Evolutionary conservation across 176 grass and related monocot genomes (phyloP).

Genomic region (Miscanthus lutarioriparius): DNA sequence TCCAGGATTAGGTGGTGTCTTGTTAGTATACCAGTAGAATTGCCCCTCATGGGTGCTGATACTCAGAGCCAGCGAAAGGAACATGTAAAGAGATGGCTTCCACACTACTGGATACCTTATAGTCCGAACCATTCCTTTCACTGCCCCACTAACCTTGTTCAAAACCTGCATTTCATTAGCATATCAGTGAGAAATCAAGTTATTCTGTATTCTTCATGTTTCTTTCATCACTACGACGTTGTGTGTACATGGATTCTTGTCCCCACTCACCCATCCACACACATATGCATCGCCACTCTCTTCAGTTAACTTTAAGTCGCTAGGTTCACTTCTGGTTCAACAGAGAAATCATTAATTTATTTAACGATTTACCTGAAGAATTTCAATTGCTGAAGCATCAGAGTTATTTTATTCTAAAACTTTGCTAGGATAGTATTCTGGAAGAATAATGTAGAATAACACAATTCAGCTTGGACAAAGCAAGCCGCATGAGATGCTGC

Average conservation of each 20-base stretch:
- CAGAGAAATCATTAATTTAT: not conserved
- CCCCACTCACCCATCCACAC: not conserved
- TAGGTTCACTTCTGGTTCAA: slow-evolving; percentile 8
- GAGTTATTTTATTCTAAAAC: slow-evolving; percentile 24
- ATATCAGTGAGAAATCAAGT: slow-evolving; percentile 22
- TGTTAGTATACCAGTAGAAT: slow-evolving; percentile 91
- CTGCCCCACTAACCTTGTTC: slow-evolving; percentile 50
- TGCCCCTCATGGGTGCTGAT: slow-evolving; percentile 91
- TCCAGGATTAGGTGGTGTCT: slow-evolving; percentile 67
- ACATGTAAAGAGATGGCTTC: slow-evolving; percentile 93
- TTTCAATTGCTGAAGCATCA: slow-evolving; percentile 16
- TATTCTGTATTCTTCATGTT: not conserved
- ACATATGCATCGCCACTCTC: not conserved
- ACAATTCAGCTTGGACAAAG: slow-evolving; percentile 10
- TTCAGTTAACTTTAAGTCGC: not conserved
- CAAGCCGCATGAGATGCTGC: not conserved
- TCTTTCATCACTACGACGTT: slow-evolving; percentile 2
- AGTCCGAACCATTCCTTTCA: slow-evolving; percentile 71
- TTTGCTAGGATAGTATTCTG: slow-evolving; percentile 1
- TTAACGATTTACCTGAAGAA: not conserved
- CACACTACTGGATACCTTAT: slow-evolving; percentile 75
- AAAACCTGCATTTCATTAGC: slow-evolving; percentile 51
- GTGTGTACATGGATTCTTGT: not conserved
- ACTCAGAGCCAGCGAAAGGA: slow-evolving; percentile 74
- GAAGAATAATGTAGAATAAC: not conserved